Evolutionary conservation across 345 rosid species (phyloP), one percentile per base, ranked within the genome.

Genomic region (Citrus sp.): DNA sequence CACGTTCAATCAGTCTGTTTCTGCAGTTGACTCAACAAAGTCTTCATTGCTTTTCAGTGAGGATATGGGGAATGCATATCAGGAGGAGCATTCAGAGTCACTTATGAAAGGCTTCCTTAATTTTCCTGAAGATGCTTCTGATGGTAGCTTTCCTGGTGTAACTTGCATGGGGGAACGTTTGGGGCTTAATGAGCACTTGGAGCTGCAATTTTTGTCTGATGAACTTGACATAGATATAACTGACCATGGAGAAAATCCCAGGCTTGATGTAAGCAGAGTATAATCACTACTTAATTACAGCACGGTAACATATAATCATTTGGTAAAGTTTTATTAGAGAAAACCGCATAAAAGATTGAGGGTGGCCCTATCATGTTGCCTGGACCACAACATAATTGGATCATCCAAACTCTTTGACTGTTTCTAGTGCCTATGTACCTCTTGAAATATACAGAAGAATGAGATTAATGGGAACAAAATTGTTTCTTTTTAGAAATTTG

Each of bases 181-280:
- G 34, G 81, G 79, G 74, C 77, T 92, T 28, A 84, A 90, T 51
- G 94, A 91, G 51, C 90, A 93, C n/a, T 78, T 92, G 80, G 97
- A 93, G 64, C 84, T 94, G 78, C 97, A 94, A 82, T 90, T 88
- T 82, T 76, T 94, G 70, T 91, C 97, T 61, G 94, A 93, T 80
- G 93, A 93, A 67, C 97, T 94, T 77, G 96, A 92, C 83, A 82
- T 91, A 59, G 92, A 92, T 64, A 89, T 92, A 58, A 87, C 91
- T 40, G 96, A 91, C 87, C 86, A 89, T 7, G 92, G 87, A 80
- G 92, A 94, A 84, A 94, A 87, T 82, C 98, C 97, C 66, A 81
- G 90, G 82, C 87, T 94, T 74, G 95, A 94, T 79, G 98, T 94
- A 87, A 90, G 94, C 81, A 38, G 51, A 49, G 37, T 40, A 3